Evolutionary conservation across 2,329 filamentous ascomycete species (phyloP).

Genomic region (Leptosphaerulina australis): DNA sequence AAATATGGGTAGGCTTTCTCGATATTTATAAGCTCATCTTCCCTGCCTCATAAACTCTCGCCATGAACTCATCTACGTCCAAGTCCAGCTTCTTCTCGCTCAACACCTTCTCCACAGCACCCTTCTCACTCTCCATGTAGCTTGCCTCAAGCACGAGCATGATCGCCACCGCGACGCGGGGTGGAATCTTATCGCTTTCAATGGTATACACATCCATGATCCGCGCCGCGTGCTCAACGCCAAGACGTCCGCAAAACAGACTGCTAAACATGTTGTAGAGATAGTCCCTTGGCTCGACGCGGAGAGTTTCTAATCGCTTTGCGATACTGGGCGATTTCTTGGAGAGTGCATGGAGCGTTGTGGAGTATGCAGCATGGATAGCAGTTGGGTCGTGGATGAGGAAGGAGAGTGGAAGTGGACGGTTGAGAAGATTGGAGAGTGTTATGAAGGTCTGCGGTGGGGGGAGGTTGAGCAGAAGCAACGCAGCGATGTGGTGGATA

Average conservation of each 20-base stretch:
- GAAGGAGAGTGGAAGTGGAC: slow-evolving; percentile 75
- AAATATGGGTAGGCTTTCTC: neutral
- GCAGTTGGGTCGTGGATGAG: slow-evolving; percentile 72
- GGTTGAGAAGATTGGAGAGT: slow-evolving; percentile 78
- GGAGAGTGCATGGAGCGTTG: slow-evolving; percentile 69
- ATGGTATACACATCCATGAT: slow-evolving; percentile 85
- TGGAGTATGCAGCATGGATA: slow-evolving; percentile 70
- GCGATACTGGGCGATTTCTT: slow-evolving; percentile 69
- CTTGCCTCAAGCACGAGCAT: slow-evolving; percentile 60
- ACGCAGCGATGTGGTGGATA: slow-evolving; percentile 74
- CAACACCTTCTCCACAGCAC: slow-evolving; percentile 27
- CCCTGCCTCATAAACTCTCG: slow-evolving; percentile 43
- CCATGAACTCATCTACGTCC: slow-evolving; percentile 42
- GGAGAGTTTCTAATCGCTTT: slow-evolving; percentile 60
- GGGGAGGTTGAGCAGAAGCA: slow-evolving; percentile 74
- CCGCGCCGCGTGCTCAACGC: slow-evolving; percentile 72
- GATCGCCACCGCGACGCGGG: slow-evolving; percentile 73
- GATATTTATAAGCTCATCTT: slow-evolving; percentile 24
- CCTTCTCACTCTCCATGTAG: slow-evolving; percentile 44
- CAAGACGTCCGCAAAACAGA: slow-evolving; percentile 66
- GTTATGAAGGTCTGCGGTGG: slow-evolving; percentile 70
- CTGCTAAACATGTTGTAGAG: slow-evolving; percentile 66
- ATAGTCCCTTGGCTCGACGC: slow-evolving; percentile 56
- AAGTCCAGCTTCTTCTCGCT: slow-evolving; percentile 24
- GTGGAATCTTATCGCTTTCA: slow-evolving; percentile 74